phyloP scores from a whole-genome alignment of 2,329 filamentous ascomycete genomes.

The Dryadomyces quercivorus region DNA sequence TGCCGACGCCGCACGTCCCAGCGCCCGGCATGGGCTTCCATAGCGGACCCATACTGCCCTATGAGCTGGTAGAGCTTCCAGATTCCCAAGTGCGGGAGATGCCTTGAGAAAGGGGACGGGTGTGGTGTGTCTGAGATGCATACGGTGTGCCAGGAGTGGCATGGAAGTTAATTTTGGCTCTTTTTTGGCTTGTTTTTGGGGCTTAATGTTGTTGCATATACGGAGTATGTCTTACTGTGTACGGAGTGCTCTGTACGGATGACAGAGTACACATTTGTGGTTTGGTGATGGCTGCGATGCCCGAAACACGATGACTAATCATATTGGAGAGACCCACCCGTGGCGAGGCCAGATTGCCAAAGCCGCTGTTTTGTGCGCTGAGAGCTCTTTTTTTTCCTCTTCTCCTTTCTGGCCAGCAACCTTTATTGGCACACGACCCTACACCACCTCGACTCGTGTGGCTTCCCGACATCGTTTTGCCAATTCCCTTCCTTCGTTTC shows the following conservation, averaged over 20 bases:
- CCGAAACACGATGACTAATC: neutral
- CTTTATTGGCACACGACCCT: neutral
- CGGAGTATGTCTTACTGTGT: too few relatives aligned
- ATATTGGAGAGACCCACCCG: neutral
- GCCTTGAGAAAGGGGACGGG: conserved; percentile 11
- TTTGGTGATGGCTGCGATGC: too few relatives aligned
- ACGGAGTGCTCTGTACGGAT: too few relatives aligned
- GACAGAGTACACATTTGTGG: neutral
- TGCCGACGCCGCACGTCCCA: conserved; percentile 1
- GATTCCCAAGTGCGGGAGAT: conserved; percentile 22
- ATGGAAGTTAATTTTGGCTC: too few relatives aligned
- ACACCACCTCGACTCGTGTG: neutral
- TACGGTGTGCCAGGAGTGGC: too few relatives aligned
- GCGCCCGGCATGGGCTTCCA: conserved; percentile 10
- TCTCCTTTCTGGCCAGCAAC: neutral
- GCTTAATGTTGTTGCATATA: neutral
- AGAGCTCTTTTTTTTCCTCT: neutral
- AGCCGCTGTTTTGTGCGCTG: neutral
- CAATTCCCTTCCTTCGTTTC: neutral
- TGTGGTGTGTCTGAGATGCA: too few relatives aligned
- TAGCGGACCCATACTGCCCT: conserved; percentile 10
- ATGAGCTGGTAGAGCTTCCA: conserved; percentile 19
- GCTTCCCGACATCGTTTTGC: neutral
- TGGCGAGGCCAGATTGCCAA: conserved; percentile 6
- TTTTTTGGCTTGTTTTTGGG: too few relatives aligned